Percentiles rank a stretch among this genome's conserved stretches.
Evolutionary conservation across 2,329 filamentous ascomycete genomes (phyloP).

Genomic region (Nemania serpens): DNA sequence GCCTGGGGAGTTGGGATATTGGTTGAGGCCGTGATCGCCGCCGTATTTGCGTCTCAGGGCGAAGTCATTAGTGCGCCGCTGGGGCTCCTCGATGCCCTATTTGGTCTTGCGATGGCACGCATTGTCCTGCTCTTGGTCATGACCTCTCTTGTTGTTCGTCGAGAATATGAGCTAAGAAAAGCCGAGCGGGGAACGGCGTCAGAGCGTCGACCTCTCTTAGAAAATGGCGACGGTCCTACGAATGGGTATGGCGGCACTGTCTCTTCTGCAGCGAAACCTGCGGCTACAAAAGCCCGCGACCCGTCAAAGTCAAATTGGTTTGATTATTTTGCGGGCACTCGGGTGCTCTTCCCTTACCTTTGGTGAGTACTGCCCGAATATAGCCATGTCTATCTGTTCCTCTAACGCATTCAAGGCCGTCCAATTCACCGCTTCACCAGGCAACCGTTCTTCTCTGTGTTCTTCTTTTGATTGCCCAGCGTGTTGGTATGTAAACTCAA

Average conservation of each 20-base stretch:
- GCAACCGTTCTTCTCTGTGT: conserved; percentile 48
- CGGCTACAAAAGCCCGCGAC: conserved; percentile 23
- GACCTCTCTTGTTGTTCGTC: conserved; percentile 39
- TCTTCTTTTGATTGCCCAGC: conserved; percentile 48
- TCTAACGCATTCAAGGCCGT: conserved; percentile 43
- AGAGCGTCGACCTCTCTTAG: conserved; percentile 47
- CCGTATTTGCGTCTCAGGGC: conserved; percentile 42
- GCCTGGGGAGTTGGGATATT: conserved; percentile 46
- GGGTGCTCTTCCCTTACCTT: conserved; percentile 51
- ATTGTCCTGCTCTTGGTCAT: conserved; percentile 44
- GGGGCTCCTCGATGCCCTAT: conserved; percentile 40
- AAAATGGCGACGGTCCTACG: conserved; percentile 44
- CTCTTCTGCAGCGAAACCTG: conserved; percentile 13
- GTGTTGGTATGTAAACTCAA: conserved; percentile 33
- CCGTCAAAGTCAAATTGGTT: conserved; percentile 45
- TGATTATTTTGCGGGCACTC: conserved; percentile 52
- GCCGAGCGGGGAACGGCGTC: conserved; percentile 40
- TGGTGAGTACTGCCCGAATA: conserved; percentile 40
- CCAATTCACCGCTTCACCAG: conserved; percentile 48
- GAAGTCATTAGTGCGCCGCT: conserved; percentile 38
- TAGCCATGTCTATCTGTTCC: conserved; percentile 10
- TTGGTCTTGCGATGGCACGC: conserved; percentile 41
- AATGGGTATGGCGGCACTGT: conserved; percentile 37
- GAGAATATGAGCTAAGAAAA: conserved; percentile 42
- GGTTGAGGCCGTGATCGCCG: conserved; percentile 45